Percentiles rank a stretch among this genome's conserved stretches.
Evolutionary conservation across 169 alveolate genomes (phyloP).

Genomic region (Eimeria tenella): DNA sequence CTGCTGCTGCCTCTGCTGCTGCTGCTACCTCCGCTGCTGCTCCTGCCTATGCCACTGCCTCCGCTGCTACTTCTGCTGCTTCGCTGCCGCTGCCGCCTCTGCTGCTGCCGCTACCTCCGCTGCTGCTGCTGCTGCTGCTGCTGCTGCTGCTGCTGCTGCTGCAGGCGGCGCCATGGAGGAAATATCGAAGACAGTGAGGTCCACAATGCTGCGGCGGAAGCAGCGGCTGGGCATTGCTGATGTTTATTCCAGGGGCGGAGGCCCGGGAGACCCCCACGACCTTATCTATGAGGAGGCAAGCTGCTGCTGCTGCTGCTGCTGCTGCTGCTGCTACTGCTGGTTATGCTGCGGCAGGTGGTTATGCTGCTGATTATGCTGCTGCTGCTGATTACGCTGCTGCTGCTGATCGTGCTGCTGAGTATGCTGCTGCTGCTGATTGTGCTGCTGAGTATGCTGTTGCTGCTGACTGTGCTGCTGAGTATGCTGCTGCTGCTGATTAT

Average conservation of each 20-base stretch:
- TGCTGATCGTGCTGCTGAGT: not conserved
- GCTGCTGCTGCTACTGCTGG: constrained; percentile 25
- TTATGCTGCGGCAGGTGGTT: not conserved
- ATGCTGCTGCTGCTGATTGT: not conserved
- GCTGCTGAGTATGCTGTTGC: not conserved
- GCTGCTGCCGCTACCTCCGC: too few species aligned
- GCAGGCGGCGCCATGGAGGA: constrained; percentile 70
- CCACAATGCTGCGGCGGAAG: constrained; percentile 50
- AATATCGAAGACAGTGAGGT: constrained; percentile 46
- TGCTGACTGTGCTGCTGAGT: not conserved
- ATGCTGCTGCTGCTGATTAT: not conserved
- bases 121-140: not conserved
- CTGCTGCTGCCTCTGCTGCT: too few species aligned
- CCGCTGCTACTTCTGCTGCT: too few species aligned
- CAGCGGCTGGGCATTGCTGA: constrained; percentile 73
- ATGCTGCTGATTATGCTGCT: not conserved
- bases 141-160: not conserved
- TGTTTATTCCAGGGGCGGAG: constrained; percentile 62
- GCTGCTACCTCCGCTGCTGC: too few species aligned
- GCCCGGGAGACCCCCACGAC: constrained; percentile 34
- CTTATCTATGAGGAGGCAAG: constrained; percentile 75
- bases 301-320: constrained; percentile 13
- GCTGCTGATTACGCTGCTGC: not conserved
- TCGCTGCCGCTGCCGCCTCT: too few species aligned
- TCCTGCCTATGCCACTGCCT: too few species aligned